Evolutionary conservation across 371 early-diverging fungal species (phyloP).

Genomic region (Mortierella sp.): DNA sequence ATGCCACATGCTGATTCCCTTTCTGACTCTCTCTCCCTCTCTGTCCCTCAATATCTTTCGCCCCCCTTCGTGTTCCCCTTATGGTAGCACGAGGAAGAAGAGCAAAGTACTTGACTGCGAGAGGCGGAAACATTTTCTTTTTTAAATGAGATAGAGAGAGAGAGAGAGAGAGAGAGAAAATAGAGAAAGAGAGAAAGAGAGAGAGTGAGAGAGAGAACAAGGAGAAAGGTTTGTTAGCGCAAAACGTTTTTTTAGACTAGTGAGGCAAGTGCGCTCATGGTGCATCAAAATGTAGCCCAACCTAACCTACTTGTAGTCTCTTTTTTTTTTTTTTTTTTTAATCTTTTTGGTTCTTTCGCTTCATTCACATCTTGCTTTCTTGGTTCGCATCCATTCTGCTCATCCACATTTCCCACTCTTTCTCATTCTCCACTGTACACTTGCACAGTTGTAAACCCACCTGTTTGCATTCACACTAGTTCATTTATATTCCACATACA

Average conservation of each 20-base stretch:
- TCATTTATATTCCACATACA: not conserved
- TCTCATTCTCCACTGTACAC: too few relatives aligned
- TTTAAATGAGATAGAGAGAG: too few relatives aligned
- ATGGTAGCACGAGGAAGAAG: conserved; percentile 5
- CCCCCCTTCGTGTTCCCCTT: conserved; percentile 3
- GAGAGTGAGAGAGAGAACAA: not conserved
- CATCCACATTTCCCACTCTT: too few relatives aligned
- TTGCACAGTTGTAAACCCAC: not conserved
- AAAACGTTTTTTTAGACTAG: not conserved
- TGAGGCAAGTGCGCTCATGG: not conserved
- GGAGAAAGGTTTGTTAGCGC: not conserved
- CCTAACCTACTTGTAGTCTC: not conserved
- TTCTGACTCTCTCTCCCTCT: not conserved
- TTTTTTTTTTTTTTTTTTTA: not conserved
- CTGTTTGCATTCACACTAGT: not conserved
- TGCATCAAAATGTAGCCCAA: conserved; percentile 1
- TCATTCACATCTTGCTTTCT: not conserved
- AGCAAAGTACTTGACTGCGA: too few relatives aligned
- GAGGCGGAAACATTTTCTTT: too few relatives aligned
- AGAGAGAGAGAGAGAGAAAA: too few relatives aligned
- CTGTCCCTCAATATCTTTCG: not conserved
- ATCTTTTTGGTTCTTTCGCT: too few relatives aligned
- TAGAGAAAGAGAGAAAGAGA: too few relatives aligned
- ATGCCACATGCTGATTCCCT: not conserved
- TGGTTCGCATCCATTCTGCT: not conserved